These are phyloP conservation scores for Hypsizygus marmoreus DNA, from an alignment of 768 basidiomycete species.

Conservation along the genomic window DNA sequence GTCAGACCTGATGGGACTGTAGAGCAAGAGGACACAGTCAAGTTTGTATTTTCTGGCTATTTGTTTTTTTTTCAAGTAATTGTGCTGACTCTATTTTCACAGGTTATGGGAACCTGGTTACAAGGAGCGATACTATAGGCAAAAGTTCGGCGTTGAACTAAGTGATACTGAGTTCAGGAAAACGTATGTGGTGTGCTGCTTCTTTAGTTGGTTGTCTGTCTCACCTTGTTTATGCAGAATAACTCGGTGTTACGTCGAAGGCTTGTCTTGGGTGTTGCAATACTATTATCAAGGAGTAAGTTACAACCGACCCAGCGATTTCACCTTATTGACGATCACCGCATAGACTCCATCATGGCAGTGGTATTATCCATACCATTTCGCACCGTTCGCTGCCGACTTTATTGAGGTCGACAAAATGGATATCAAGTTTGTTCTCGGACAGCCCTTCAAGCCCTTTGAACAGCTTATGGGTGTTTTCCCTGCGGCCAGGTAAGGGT, in stretches of 20 bases:
- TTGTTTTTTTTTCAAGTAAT: background rate
- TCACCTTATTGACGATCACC: slow-evolving; percentile 14
- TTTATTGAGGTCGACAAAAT: slow-evolving; percentile 79
- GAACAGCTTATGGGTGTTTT: slow-evolving; percentile 99
- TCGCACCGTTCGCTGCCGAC: slow-evolving; percentile 96
- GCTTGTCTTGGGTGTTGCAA: slow-evolving; percentile 91
- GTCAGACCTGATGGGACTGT: slow-evolving; percentile 92
- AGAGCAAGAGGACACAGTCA: slow-evolving; percentile 90
- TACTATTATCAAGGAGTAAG: slow-evolving; percentile 98
- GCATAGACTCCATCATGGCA: slow-evolving; percentile 97
- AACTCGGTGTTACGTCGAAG: slow-evolving; percentile 86
- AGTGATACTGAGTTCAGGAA: slow-evolving; percentile 74
- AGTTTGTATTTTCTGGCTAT: slow-evolving; percentile 51
- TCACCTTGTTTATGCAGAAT: slow-evolving; percentile 48
- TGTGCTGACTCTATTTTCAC: slow-evolving; percentile 12
- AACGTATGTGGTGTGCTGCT: slow-evolving; percentile 57
- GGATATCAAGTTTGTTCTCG: slow-evolving; percentile 77
- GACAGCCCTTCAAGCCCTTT: slow-evolving; percentile 93
- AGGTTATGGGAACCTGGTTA: slow-evolving; percentile 98
- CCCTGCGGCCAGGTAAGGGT: slow-evolving; percentile 78
- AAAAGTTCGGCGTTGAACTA: slow-evolving; percentile 83
- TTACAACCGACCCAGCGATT: slow-evolving; percentile 6
- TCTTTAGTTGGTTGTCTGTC: background rate
- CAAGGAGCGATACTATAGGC: slow-evolving; percentile 89
- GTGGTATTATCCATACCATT: slow-evolving; percentile 99